Percentiles rank a stretch among this genome's conserved stretches.
Evolutionary conservation across 352 stramenopile genomes (phyloP).

Genomic region (Phytophthora sansomeana): DNA sequence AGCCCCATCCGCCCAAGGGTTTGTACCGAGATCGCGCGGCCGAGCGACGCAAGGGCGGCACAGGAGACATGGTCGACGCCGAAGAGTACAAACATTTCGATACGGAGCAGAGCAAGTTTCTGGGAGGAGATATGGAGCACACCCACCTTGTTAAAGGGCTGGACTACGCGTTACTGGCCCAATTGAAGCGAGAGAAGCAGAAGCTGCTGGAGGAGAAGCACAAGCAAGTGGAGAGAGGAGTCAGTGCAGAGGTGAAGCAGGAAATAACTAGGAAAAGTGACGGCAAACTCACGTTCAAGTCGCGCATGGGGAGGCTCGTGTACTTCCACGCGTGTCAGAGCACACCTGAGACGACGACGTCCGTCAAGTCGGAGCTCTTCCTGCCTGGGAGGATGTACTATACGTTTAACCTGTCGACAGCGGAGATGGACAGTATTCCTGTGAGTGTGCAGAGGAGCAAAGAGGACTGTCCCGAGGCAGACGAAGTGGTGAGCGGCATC

Average conservation of each 20-base stretch:
- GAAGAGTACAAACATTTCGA: slow-evolving; percentile 66
- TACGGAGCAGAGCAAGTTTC: slow-evolving; percentile 84
- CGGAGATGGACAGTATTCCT: slow-evolving; percentile 59
- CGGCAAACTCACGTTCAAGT: slow-evolving; percentile 64
- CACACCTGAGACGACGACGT: slow-evolving; percentile 14
- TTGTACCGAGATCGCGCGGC: slow-evolving; percentile 75
- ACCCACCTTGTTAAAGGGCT: slow-evolving; percentile 92
- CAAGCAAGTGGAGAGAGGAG: slow-evolving; percentile 20
- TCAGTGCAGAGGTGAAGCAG: not conserved
- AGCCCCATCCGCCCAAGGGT: not conserved
- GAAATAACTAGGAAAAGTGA: slow-evolving; percentile 13
- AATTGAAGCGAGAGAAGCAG: slow-evolving; percentile 85
- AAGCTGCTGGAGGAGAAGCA: slow-evolving; percentile 53
- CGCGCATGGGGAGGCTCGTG: slow-evolving; percentile 64
- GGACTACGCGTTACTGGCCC: slow-evolving; percentile 87
- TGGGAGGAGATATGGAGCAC: slow-evolving; percentile 84
- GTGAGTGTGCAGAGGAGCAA: slow-evolving; percentile 76
- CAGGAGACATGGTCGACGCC: slow-evolving; percentile 53
- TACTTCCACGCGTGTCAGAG: slow-evolving; percentile 74
- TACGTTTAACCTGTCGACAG: slow-evolving; percentile 59
- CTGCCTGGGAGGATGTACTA: slow-evolving; percentile 81
- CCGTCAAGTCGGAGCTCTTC: slow-evolving; percentile 69
- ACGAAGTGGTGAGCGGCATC: slow-evolving; percentile 65
- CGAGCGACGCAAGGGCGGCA: slow-evolving; percentile 54
- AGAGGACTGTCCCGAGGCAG: slow-evolving; percentile 68